Conservation (phyloP, 2,329 filamentous ascomycete genomes). For the Epichloe sibirici region DNA sequence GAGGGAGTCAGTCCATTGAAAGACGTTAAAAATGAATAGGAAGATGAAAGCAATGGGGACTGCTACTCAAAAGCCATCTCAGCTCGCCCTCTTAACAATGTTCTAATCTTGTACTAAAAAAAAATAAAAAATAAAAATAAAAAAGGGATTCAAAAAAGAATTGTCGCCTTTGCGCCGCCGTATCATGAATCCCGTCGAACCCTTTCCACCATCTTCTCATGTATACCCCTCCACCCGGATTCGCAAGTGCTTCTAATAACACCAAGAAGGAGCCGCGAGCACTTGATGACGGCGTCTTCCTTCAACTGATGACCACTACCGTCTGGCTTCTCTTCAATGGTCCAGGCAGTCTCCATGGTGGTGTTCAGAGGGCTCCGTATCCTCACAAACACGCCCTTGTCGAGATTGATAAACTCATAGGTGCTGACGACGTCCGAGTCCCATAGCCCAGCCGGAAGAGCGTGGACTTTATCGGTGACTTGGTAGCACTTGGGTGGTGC, state of each 20-base stretch:
- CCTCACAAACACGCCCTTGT: slow-evolving; percentile 38
- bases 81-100: too few species aligned
- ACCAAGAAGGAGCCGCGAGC: slow-evolving; percentile 35
- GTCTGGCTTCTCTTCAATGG: slow-evolving; percentile 18
- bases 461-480: slow-evolving; percentile 37
- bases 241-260: slow-evolving; percentile 40
- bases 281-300: slow-evolving; percentile 37
- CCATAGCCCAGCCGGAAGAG: slow-evolving; percentile 43
- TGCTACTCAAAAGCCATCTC: too few species aligned
- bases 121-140: too few species aligned
- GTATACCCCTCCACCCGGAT: slow-evolving; percentile 35
- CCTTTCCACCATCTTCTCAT: slow-evolving; percentile 32
- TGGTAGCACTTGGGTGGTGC: slow-evolving; percentile 28
- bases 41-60: too few species aligned
- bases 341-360: slow-evolving; percentile 42
- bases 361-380: slow-evolving; percentile 38
- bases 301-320: slow-evolving; percentile 28
- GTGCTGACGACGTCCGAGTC: slow-evolving; percentile 40
- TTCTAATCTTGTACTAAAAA: too few species aligned
- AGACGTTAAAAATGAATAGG: too few species aligned
- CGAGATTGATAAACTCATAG: slow-evolving; percentile 40
- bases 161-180: too few species aligned
- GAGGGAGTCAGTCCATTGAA: too few species aligned
- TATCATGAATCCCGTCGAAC: slow-evolving; percentile 12
- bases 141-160: too few species aligned